phyloP scores from a whole-genome alignment of 139 green algal species.

The Deuterostichococcus epilithicus region DNA sequence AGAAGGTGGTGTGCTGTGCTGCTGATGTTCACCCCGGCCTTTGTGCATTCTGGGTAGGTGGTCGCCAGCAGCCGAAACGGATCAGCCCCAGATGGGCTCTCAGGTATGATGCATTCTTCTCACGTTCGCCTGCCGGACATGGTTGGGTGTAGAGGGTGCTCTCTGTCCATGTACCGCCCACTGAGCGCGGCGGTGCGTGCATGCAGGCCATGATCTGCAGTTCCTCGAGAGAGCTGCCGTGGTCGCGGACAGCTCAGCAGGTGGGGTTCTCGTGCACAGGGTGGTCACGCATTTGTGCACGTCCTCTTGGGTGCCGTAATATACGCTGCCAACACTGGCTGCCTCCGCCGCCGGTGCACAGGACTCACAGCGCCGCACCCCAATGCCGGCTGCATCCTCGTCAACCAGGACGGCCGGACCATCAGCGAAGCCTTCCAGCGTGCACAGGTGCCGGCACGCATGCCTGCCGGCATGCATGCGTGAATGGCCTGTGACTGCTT shows the following conservation, averaged over 20 bases:
- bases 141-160: no score
- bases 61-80: not conserved
- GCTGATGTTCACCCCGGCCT: no score
- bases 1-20: no score
- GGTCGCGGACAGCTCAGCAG: constrained; percentile 23
- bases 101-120: not conserved
- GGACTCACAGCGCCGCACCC: constrained; percentile 70
- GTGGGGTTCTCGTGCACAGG: constrained; percentile 6
- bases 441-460: constrained; percentile 50
- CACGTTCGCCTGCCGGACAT: no score
- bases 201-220: constrained; percentile 20
- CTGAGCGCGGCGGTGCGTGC: constrained; percentile 1
- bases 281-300: not conserved
- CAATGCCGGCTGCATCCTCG: constrained; percentile 73
- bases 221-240: constrained; percentile 13
- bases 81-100: not conserved
- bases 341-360: not conserved
- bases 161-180: not conserved
- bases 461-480: not conserved
- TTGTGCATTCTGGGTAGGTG: no score
- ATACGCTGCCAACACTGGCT: not conserved
- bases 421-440: constrained; percentile 52
- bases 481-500: not conserved
- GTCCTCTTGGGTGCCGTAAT: not conserved
- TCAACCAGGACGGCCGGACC: constrained; percentile 28